phyloP scores from a whole-genome alignment of 2,329 filamentous ascomycete genomes.

The Sporothrix brunneoviolacea region DNA sequence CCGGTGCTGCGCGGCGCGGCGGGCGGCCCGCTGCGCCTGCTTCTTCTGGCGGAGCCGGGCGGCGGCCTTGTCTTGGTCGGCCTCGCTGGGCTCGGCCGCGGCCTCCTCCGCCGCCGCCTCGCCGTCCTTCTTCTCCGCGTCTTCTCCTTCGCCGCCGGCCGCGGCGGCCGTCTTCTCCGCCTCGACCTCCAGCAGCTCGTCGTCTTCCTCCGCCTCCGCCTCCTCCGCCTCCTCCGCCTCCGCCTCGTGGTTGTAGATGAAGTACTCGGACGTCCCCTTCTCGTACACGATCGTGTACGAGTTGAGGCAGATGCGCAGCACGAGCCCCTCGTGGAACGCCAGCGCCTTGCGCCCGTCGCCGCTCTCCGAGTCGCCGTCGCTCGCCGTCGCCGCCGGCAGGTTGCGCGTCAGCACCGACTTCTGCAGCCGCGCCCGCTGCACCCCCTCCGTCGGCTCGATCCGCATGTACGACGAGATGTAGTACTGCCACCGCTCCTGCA shows the following conservation, averaged over 20 bases:
- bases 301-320: slow-evolving; percentile 68
- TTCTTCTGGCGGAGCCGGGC: slow-evolving; percentile 2
- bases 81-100: background rate
- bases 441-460: slow-evolving; percentile 78
- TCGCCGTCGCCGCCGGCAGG: slow-evolving; percentile 50
- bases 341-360: slow-evolving; percentile 55
- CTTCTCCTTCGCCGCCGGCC: background rate
- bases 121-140: background rate
- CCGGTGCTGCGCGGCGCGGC: slow-evolving; percentile 6
- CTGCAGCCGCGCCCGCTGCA: slow-evolving; percentile 57
- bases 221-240: slow-evolving; percentile 9
- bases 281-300: slow-evolving; percentile 76
- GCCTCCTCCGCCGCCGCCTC: background rate
- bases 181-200: background rate
- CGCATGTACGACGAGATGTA: slow-evolving; percentile 91
- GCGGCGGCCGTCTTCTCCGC: background rate
- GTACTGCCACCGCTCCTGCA: slow-evolving; percentile 81
- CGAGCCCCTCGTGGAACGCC: slow-evolving; percentile 59
- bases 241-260: slow-evolving; percentile 60
- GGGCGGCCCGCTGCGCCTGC: slow-evolving; percentile 6
- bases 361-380: slow-evolving; percentile 57
- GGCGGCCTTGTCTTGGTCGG: background rate
- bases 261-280: slow-evolving; percentile 63
- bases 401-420: slow-evolving; percentile 67
- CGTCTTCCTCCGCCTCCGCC: slow-evolving; percentile 8